Evolutionary conservation across 805 yeast species (phyloP).

Genomic region (Starmerella vaccinii): DNA sequence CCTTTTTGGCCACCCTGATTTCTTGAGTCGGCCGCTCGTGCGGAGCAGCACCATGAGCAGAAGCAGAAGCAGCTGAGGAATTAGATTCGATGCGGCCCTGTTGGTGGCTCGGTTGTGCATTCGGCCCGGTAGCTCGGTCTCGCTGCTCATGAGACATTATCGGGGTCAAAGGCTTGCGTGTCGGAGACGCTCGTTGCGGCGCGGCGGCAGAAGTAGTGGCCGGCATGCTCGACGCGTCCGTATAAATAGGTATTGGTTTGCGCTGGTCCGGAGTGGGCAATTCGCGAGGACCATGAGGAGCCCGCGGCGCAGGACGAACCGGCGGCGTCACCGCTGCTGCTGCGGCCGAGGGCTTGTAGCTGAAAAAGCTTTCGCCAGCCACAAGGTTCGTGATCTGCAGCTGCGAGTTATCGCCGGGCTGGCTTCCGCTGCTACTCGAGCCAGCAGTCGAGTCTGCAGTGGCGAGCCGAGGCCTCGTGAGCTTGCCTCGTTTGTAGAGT

Average conservation of each 20-base stretch:
- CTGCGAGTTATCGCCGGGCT: conserved; percentile 16
- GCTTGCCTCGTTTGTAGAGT: conserved; percentile 19
- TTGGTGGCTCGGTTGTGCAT: neutral
- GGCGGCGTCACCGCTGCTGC: conserved; percentile 23
- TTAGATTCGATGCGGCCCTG: too few species aligned
- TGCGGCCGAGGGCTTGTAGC: conserved; percentile 23
- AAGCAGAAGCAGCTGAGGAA: neutral
- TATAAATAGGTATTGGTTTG: conserved; percentile 20
- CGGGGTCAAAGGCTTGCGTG: neutral
- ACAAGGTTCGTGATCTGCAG: conserved; percentile 18
- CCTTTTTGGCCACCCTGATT: conserved; percentile 1
- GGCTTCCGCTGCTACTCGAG: conserved; percentile 3
- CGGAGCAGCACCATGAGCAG: neutral
- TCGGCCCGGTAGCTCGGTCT: neutral
- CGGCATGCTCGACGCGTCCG: conserved; percentile 2
- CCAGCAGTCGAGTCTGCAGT: neutral
- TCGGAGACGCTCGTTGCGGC: neutral
- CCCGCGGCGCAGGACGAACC: conserved; percentile 21
- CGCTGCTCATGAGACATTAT: neutral
- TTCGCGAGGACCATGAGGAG: conserved; percentile 16
- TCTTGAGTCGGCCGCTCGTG: neutral
- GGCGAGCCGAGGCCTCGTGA: neutral
- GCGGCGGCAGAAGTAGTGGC: neutral
- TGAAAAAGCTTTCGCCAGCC: conserved; percentile 21
- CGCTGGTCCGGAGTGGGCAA: conserved; percentile 10